phyloP scores from a whole-genome alignment of 768 basidiomycete species.

The Ramaria sp. region DNA sequence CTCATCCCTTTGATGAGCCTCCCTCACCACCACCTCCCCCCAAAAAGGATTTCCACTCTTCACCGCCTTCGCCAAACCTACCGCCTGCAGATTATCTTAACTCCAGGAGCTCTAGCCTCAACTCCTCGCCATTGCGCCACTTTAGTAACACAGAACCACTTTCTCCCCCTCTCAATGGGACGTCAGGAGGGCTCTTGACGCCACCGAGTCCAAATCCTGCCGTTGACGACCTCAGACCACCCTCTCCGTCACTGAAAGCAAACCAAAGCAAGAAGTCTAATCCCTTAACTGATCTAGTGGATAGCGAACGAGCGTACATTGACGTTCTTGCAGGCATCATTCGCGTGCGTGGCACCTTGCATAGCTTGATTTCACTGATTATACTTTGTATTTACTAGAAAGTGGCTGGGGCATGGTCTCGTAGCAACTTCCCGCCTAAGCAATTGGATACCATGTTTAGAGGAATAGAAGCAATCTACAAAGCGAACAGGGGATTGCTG shows the following conservation, averaged over 20 bases:
- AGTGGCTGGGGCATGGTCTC: constrained; percentile 97
- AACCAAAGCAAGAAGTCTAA: constrained; percentile 51
- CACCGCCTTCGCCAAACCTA: constrained; percentile 6
- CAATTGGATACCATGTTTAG: constrained; percentile 93
- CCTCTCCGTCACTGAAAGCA: background rate
- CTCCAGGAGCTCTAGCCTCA: background rate
- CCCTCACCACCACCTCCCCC: constrained; percentile 16
- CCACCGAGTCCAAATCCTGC: background rate
- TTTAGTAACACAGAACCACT: background rate
- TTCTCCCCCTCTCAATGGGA: background rate
- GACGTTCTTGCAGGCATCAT: constrained; percentile 85
- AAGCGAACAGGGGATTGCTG: constrained; percentile 76
- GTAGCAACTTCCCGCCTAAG: constrained; percentile 85
- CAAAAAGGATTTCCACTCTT: constrained; percentile 13
- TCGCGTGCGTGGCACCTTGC: constrained; percentile 45
- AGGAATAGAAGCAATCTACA: constrained; percentile 84
- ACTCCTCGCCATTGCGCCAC: background rate
- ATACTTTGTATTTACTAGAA: constrained; percentile 40
- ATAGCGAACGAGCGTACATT: constrained; percentile 88
- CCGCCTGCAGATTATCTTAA: constrained; percentile 11
- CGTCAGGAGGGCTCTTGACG: background rate
- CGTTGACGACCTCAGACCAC: background rate
- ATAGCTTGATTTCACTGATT: constrained; percentile 3
- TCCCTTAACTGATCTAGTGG: constrained; percentile 84
- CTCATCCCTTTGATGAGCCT: background rate